Conservation (phyloP, 2,329 filamentous ascomycete species). For the Volutella citrinella region DNA sequence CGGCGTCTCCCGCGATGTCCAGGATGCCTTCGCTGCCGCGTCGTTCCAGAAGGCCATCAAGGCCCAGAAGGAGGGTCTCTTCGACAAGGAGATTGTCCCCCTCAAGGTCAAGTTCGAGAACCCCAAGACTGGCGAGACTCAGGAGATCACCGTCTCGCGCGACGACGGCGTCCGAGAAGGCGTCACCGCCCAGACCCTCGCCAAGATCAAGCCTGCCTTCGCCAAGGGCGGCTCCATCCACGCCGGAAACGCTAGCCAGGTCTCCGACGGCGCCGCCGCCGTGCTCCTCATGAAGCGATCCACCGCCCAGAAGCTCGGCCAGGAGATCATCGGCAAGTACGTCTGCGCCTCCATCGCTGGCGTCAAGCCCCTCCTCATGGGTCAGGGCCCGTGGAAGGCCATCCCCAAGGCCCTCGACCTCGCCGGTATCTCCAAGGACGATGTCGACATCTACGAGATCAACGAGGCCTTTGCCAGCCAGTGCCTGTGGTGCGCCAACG, state of each 20-base stretch:
- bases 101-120: slow-evolving; percentile 85
- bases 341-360: slow-evolving; percentile 82
- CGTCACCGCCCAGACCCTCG: slow-evolving; percentile 83
- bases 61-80: slow-evolving; percentile 86
- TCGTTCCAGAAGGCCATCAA: slow-evolving; percentile 88
- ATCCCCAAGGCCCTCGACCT: slow-evolving; percentile 90
- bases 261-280: slow-evolving; percentile 92
- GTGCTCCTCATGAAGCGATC: slow-evolving; percentile 94
- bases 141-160: slow-evolving; percentile 75
- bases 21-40: slow-evolving; percentile 91
- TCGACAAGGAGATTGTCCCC: slow-evolving; percentile 87
- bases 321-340: slow-evolving; percentile 89
- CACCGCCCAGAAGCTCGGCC: slow-evolving; percentile 82
- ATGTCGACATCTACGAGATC: slow-evolving; percentile 97
- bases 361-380: slow-evolving; percentile 92
- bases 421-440: slow-evolving; percentile 79
- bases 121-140: slow-evolving; percentile 83
- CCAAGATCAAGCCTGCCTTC: slow-evolving; percentile 88
- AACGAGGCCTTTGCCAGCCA: slow-evolving; percentile 98
- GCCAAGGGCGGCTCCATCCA: slow-evolving; percentile 91
- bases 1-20: slow-evolving; percentile 65
- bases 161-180: slow-evolving; percentile 87
- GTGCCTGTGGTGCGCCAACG: slow-evolving; percentile 88
- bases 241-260: slow-evolving; percentile 92
- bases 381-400: slow-evolving; percentile 90